Base-by-base conservation (phyloP, 2,329 filamentous ascomycete species). In the Sporothrix curviconia region DNA sequence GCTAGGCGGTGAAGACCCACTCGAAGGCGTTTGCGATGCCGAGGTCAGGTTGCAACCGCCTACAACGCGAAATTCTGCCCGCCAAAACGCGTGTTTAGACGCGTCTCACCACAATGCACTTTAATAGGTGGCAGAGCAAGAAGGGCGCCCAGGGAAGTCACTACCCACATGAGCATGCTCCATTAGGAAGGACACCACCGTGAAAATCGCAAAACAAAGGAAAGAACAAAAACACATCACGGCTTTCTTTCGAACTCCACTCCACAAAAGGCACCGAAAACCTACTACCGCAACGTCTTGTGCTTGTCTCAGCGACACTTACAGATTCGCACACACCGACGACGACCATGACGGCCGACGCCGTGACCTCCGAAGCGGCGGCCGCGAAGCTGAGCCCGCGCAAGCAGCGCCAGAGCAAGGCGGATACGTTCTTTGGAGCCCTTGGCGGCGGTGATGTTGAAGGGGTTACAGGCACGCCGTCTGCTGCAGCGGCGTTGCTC, bases 401-500 rank as follows among this genome's bases (percentile, higher is more conserved):
- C 37, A 68, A 67, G 54, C 54, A 61, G 36, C 63, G 63, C 46
- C 62, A 65, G 51, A 59, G 61, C 32, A 71, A 69, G 57, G 66
- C 69, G 34, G 67, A 71, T 56, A 67, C 71, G 1, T 72, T 76
- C 59, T 76, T 76, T 58, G 70, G 69, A 15, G 65, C 32, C 3
- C 40, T 47, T 11, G 51, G 40, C 7, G 37, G 25, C 28, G 9
- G 34, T 3, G 44, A 67, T 49, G 71, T 69, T 60, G 70, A 70
- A n/a, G 32, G 37, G 17, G 64, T 68, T 19, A 65, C 66, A 3
- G 51, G 25, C 25, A 60, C 56, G 25, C 57, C 62, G 7, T 17
- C 62, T 2, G 66, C 68, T 24, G 59, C 62, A 2, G 64, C 63
- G 3, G 42, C 28, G 39, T 12, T 51, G 2, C 60, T 58, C 1